A percentile compares a stretch with the other conserved stretches of the same genome.
phyloP scores from a whole-genome alignment of 1,139 yeast species.

The Yamadazyma atmosphaerica region DNA sequence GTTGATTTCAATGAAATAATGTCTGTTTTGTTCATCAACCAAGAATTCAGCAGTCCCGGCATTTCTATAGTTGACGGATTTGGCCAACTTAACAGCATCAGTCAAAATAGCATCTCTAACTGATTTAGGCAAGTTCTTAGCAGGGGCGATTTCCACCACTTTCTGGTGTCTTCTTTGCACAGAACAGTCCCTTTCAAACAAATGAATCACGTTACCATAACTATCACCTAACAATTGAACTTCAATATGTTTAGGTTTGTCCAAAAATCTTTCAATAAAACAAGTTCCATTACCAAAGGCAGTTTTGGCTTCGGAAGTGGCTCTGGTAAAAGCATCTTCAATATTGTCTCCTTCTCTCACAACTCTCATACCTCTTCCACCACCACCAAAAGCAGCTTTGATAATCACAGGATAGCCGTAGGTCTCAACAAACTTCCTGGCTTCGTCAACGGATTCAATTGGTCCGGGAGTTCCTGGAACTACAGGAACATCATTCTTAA shows the following conservation, averaged over 20 bases:
- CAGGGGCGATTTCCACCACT: constrained; percentile 99
- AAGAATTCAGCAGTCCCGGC: constrained; percentile 99
- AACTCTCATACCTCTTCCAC: constrained; percentile 99
- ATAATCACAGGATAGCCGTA: constrained; percentile 96
- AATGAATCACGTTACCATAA: constrained; percentile 92
- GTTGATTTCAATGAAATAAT: constrained; percentile 96
- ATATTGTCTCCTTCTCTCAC: constrained; percentile 96
- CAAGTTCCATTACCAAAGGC: constrained; percentile 98
- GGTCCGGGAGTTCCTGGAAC: constrained; percentile 99
- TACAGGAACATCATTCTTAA: constrained; percentile 78
- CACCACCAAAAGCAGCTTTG: constrained; percentile 99
- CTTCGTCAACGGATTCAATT: constrained; percentile 77
- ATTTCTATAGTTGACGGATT: constrained; percentile 84
- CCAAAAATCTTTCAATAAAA: constrained; percentile 92
- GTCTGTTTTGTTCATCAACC: constrained; percentile 92
- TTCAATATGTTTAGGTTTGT: constrained; percentile 96
- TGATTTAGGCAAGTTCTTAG: constrained; percentile 76
- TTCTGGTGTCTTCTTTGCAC: constrained; percentile 99
- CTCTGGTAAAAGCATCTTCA: constrained; percentile 89
- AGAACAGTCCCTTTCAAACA: constrained; percentile 97
- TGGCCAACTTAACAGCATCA: constrained; percentile 93
- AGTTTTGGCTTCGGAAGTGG: constrained; percentile 90
- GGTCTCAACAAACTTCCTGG: constrained; percentile 70
- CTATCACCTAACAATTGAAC: constrained; percentile 94
- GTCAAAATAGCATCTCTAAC: constrained; percentile 90